These are phyloP conservation scores for Suillus tomentosus DNA, from an alignment of 768 basidiomycete genomes.

Conservation along the genomic window DNA sequence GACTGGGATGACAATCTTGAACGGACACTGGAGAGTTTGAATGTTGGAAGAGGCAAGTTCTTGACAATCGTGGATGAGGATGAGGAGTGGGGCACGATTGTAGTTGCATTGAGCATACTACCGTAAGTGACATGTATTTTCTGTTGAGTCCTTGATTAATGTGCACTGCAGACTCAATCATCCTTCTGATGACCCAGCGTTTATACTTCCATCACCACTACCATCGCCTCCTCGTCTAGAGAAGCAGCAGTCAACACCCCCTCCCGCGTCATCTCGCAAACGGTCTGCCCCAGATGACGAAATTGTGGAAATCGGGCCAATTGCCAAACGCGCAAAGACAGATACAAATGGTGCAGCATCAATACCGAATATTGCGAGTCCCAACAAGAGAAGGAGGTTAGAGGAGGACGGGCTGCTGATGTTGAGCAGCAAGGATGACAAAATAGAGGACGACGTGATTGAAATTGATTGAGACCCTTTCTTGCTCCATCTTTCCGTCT, in stretches of 20 bases:
- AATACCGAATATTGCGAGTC: conserved; percentile 40
- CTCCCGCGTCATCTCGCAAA: conserved; percentile 54
- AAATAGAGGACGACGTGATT: conserved; percentile 56
- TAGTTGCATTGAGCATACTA: conserved; percentile 65
- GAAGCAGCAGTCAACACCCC: conserved; percentile 41
- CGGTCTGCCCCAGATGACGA: conserved; percentile 60
- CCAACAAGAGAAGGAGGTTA: conserved; percentile 63
- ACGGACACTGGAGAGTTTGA: conserved; percentile 79
- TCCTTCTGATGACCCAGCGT: conserved; percentile 48
- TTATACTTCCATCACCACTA: conserved; percentile 66
- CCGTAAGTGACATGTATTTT: conserved; percentile 54
- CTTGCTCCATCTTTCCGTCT: conserved; percentile 7
- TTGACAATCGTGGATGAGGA: conserved; percentile 89
- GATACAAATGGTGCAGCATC: conserved; percentile 32
- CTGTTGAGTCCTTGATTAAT: background rate
- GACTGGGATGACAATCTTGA: conserved; percentile 92
- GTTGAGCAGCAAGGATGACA: conserved; percentile 58
- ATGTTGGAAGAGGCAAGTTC: conserved; percentile 82
- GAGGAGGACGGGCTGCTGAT: conserved; percentile 78
- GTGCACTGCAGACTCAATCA: conserved; percentile 52
- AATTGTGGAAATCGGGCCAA: conserved; percentile 57
- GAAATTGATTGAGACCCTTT: conserved; percentile 48
- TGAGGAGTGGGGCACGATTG: conserved; percentile 69
- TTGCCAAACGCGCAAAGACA: conserved; percentile 53
- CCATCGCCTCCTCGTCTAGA: conserved; percentile 52